Conservation (phyloP, 164 flowering plant species). For the Vitis labrusca region DNA sequence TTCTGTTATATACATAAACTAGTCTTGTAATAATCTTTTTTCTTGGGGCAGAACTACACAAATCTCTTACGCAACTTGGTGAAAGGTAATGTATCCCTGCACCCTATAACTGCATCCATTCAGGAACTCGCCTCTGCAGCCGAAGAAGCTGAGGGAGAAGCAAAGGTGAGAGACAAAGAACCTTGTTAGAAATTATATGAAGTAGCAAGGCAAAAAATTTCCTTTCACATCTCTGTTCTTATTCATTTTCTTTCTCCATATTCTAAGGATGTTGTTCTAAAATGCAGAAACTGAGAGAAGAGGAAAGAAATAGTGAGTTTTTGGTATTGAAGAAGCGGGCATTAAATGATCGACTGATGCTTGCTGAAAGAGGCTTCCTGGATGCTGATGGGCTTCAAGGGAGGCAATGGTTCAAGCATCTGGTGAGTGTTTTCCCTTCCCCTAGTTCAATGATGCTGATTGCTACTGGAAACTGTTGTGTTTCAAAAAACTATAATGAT, state of each 20-base stretch:
- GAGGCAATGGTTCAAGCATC: slow-evolving; percentile 90
- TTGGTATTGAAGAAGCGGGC: slow-evolving; percentile 45
- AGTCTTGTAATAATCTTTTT: too few relatives aligned
- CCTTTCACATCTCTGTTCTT: neutral
- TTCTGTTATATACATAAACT: too few relatives aligned
- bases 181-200: neutral
- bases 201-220: too few relatives aligned
- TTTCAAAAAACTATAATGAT: too few relatives aligned
- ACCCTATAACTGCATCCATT: slow-evolving; percentile 51
- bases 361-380: slow-evolving; percentile 87
- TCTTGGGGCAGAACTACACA: too few relatives aligned
- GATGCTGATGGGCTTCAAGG: slow-evolving; percentile 75
- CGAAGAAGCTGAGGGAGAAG: slow-evolving; percentile 45
- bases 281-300: slow-evolving; percentile 53
- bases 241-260: neutral
- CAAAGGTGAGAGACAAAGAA: slow-evolving; percentile 48
- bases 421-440: slow-evolving; percentile 45
- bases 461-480: neutral
- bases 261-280: neutral
- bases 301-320: slow-evolving; percentile 24
- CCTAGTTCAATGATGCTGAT: neutral
- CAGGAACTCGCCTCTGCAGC: slow-evolving; percentile 57
- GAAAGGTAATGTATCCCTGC: slow-evolving; percentile 41
- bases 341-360: slow-evolving; percentile 84
- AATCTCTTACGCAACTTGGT: slow-evolving; percentile 17